Conservation (phyloP, 441 rosid genomes). For the Populus hybrid region DNA sequence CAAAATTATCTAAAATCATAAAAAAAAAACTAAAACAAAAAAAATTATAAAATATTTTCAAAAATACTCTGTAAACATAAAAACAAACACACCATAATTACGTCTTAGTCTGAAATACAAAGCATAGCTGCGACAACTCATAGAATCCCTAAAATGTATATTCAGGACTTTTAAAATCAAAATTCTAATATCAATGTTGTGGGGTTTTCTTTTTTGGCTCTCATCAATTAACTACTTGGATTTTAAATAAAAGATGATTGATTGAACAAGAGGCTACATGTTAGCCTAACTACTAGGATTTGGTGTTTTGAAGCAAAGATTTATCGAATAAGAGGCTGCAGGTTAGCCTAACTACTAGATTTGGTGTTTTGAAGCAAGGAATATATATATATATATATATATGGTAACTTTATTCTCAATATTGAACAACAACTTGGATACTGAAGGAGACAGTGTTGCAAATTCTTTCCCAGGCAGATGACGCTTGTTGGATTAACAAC, state of each 20-base stretch:
- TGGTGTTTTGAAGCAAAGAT: no score
- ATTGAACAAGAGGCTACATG: not conserved
- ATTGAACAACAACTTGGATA: not conserved
- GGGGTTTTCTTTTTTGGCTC: not conserved
- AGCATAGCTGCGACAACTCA: not conserved
- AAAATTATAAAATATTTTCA: no score
- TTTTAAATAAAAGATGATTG: not conserved
- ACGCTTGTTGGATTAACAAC: not conserved
- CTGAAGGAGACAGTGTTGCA: not conserved
- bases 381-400: no score
- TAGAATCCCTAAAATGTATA: not conserved
- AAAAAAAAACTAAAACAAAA: no score
- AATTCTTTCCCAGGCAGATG: not conserved
- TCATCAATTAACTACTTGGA: not conserved
- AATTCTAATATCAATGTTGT: not conserved
- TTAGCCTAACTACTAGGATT: not conserved
- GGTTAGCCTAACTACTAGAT: not conserved
- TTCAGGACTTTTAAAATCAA: no score
- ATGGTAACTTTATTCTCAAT: no score
- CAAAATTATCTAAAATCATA: no score
- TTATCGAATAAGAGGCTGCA: no score
- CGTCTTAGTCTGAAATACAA: not conserved
- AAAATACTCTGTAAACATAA: no score
- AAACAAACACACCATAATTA: fast-evolving
- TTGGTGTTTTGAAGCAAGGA: not conserved